Evolutionary conservation across 1,284 basidiomycete genomes (phyloP), one percentile per base, ranked within the genome.

Genomic region (Tylopilus orsonianus): DNA sequence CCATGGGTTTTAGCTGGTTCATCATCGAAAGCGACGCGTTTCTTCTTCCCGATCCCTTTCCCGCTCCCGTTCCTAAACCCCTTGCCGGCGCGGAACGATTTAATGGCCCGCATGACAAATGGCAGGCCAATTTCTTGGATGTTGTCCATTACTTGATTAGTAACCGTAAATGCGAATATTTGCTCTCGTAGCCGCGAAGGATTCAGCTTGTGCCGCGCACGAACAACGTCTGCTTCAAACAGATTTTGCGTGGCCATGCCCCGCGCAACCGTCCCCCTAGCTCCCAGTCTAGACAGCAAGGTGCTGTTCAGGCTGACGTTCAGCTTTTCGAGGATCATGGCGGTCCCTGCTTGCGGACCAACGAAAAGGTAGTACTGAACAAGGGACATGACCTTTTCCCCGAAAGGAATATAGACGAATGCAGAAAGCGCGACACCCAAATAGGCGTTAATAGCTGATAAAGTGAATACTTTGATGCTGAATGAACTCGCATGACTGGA

Each of bases 161-260:
- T 98, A 3, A 98, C 93, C 29, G 86, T 89, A 65, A 89, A 92
- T 12, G 96, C 94, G 66, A 97, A 97, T 77, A 99, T 87, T 75
- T 98, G 93, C 41, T 88, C 85, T 67, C 89, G 83, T 54, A 99
- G 76, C 44, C 95, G 76, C 64, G 78, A 74, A 52, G 80, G 76
- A 57, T 85, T 82, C 18, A 88, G 68, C 64, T 83, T 87, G 50
- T 71, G 67, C 39, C 75, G 71, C 24, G 79, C 80, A 48, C 66
- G 75, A 9, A 59, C 55, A 23, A 64, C 65, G 63, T 80, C 78
- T 41, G 75, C 66, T 59, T 87, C 75, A 76, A 82, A 57, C 26
- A 65, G 81, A 57, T 50, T 70, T 44, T 61, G 57, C 33, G 57
- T 30, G 18, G 46, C 27, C 39, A 43, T 20, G 6, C 33, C 7